Evolutionary conservation across 2,329 filamentous ascomycete genomes (phyloP).

Genomic region (Hymenoscyphus fraxineus): DNA sequence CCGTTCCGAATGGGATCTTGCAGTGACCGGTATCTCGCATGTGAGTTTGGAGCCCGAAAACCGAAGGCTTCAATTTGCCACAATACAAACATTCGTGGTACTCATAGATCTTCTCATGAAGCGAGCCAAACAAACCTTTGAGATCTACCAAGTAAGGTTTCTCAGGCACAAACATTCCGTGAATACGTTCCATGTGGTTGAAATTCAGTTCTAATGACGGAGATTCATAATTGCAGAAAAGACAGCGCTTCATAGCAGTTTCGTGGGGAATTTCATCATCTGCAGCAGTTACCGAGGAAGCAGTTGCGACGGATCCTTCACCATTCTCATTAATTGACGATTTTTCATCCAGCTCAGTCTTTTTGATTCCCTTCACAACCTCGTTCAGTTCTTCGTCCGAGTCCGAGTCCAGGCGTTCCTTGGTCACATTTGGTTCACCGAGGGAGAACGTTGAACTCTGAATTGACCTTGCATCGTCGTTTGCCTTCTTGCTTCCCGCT

Average conservation of each 20-base stretch:
- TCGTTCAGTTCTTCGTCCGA: conserved; percentile 72
- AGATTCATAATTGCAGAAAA: conserved; percentile 90
- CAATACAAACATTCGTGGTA: conserved; percentile 85
- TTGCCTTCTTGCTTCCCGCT: conserved; percentile 34
- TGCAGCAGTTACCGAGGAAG: conserved; percentile 24
- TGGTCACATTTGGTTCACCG: conserved; percentile 61
- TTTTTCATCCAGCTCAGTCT: conserved; percentile 47
- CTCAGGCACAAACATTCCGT: conserved; percentile 96
- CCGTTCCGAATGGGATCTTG: conserved; percentile 87
- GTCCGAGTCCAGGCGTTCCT: conserved; percentile 57
- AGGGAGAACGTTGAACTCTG: conserved; percentile 90
- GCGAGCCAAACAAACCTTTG: conserved; percentile 72
- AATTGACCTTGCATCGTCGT: conserved; percentile 73
- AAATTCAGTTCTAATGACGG: conserved; percentile 72
- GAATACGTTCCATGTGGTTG: conserved; percentile 84
- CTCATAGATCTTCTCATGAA: conserved; percentile 76
- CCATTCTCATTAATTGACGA: conserved; percentile 21
- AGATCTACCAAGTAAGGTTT: conserved; percentile 77
- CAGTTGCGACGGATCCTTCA: conserved; percentile 25
- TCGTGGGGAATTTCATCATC: conserved; percentile 44
- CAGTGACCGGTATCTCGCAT: conserved; percentile 97
- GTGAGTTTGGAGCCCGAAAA: conserved; percentile 83
- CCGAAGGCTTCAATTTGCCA: conserved; percentile 73
- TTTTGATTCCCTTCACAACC: conserved; percentile 74
- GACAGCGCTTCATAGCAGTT: conserved; percentile 49